phyloP scores from a whole-genome alignment of 2,329 filamentous ascomycete genomes.

The Ophiostoma sp. region DNA sequence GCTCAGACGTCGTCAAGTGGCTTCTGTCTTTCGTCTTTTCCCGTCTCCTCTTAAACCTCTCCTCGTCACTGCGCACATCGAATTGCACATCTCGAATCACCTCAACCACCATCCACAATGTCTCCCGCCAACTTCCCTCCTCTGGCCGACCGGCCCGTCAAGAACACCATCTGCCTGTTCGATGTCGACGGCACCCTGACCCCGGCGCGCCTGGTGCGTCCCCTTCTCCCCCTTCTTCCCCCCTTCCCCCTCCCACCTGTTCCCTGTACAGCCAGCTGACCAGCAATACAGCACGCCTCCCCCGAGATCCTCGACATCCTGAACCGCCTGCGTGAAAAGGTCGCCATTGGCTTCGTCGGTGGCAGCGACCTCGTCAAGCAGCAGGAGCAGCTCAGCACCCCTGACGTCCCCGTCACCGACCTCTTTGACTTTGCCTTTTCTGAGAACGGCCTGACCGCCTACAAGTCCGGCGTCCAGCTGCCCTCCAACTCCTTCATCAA shows the following conservation, averaged over 20 bases:
- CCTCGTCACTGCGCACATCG: background rate
- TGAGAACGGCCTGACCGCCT: slow-evolving; percentile 93
- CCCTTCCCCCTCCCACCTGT: slow-evolving; percentile 6
- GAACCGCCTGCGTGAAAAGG: slow-evolving; percentile 73
- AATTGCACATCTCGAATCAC: background rate
- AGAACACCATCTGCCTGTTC: slow-evolving; percentile 92
- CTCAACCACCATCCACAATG: slow-evolving; percentile 15
- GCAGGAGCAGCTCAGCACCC: slow-evolving; percentile 83
- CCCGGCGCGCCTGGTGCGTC: slow-evolving; percentile 65
- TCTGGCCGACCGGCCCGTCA: slow-evolving; percentile 75
- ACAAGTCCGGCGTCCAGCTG: slow-evolving; percentile 71
- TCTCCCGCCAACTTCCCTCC: slow-evolving; percentile 53
- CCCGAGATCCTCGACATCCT: slow-evolving; percentile 82
- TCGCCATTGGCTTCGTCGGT: slow-evolving; percentile 86
- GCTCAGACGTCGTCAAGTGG: slow-evolving; percentile 3
- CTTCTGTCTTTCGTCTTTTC: background rate
- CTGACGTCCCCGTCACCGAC: slow-evolving; percentile 62
- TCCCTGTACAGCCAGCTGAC: background rate
- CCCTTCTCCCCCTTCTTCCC: background rate
- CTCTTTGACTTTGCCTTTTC: slow-evolving; percentile 98
- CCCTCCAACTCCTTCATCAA: slow-evolving; percentile 80
- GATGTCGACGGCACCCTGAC: slow-evolving; percentile 94
- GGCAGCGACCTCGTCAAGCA: slow-evolving; percentile 90
- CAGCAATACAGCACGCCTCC: slow-evolving; percentile 52
- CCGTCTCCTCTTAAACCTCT: background rate